Evolutionary conservation across 202 grass and related monocot genomes (phyloP).

Genomic region (Alloteropsis angusta): DNA sequence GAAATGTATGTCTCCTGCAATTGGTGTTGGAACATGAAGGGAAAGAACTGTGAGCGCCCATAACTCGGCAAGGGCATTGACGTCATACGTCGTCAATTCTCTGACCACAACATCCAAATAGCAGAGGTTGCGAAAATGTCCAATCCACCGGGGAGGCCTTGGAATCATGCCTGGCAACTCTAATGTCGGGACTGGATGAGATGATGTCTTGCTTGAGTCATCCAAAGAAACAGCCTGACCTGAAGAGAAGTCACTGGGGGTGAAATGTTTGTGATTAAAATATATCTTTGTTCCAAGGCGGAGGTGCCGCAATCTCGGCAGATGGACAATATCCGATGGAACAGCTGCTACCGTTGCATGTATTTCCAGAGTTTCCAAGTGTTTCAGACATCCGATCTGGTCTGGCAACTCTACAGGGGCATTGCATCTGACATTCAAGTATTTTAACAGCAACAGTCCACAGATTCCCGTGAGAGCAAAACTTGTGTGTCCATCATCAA

Average conservation of each 20-base stretch:
- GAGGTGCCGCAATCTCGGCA: not conserved
- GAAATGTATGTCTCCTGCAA: fast-evolving
- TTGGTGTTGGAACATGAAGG: not conserved
- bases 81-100: not conserved
- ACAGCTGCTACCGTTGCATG: not conserved
- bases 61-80: not conserved
- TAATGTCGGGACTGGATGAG: not conserved
- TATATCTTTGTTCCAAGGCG: not conserved
- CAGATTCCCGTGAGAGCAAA: not conserved
- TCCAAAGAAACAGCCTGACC: too few relatives aligned
- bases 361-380: not conserved
- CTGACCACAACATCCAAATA: not conserved
- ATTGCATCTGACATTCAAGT: not conserved
- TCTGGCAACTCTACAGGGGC: not conserved
- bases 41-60: not conserved
- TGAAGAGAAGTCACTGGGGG: too few relatives aligned
- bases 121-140: not conserved
- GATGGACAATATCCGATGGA: not conserved
- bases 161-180: not conserved
- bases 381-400: not conserved
- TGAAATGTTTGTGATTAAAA: too few relatives aligned
- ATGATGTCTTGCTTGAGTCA: not conserved
- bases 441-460: not conserved
- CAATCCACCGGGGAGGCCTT: not conserved
- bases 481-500: not conserved